phyloP scores from a whole-genome alignment of 2,329 filamentous ascomycete genomes.

The Thermomyces lanuginosus region DNA sequence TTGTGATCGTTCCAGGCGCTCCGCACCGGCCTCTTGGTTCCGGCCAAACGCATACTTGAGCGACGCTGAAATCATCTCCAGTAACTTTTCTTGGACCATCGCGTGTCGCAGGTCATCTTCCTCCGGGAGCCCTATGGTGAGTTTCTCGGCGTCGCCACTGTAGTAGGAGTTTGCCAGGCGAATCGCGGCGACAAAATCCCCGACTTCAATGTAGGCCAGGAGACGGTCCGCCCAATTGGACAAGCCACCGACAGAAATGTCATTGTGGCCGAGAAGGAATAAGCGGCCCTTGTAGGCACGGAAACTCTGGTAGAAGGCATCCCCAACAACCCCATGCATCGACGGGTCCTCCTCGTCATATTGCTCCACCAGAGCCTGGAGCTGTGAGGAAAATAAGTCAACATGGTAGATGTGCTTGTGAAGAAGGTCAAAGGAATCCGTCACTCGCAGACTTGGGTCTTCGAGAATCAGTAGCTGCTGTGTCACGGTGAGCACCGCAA shows the following conservation, averaged over 20 bases:
- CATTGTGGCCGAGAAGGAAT: slow-evolving; percentile 86
- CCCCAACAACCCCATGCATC: slow-evolving; percentile 89
- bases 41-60: slow-evolving; percentile 74
- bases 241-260: slow-evolving; percentile 73
- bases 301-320: slow-evolving; percentile 97
- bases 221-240: slow-evolving; percentile 96
- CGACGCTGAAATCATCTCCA: slow-evolving; percentile 88
- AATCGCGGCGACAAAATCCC: slow-evolving; percentile 89
- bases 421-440: slow-evolving; percentile 83
- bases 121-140: slow-evolving; percentile 85
- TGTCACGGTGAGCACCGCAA: slow-evolving; percentile 83
- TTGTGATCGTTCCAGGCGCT: slow-evolving; percentile 42
- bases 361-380: slow-evolving; percentile 72
- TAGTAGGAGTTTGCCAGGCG: slow-evolving; percentile 84
- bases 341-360: slow-evolving; percentile 72
- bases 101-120: slow-evolving; percentile 58
- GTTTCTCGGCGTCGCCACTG: slow-evolving; percentile 74
- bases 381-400: slow-evolving; percentile 76
- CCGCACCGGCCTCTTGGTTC: slow-evolving; percentile 31
- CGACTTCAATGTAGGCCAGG: slow-evolving; percentile 85
- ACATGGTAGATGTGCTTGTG: slow-evolving; percentile 84
- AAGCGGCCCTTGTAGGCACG: slow-evolving; percentile 85
- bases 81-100: slow-evolving; percentile 72
- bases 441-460: slow-evolving; percentile 74
- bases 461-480: slow-evolving; percentile 86